Conservation (phyloP, 192 early-diverging fungal genomes). For the Chytriomyces hyalinus region DNA sequence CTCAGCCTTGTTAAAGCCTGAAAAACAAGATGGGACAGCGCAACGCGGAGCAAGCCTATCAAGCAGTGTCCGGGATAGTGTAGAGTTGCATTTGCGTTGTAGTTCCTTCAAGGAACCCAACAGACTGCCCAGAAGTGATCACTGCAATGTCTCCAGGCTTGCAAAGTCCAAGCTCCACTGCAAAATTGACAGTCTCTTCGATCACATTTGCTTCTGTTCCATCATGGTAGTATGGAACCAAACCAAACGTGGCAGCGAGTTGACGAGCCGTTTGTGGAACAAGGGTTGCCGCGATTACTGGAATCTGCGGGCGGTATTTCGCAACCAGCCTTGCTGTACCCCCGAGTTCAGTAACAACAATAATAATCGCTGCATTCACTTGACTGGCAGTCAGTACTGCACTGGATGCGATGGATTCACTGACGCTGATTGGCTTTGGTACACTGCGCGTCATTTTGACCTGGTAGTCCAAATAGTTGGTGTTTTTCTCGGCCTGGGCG, state of each 20-base stretch:
- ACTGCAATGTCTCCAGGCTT: conserved; percentile 66
- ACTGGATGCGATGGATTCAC: conserved; percentile 64
- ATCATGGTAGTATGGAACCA: conserved; percentile 59
- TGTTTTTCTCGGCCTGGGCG: conserved; percentile 59
- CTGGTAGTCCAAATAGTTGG: conserved; percentile 65
- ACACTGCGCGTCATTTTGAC: conserved; percentile 60
- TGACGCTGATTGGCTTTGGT: conserved; percentile 62
- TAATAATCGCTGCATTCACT: conserved; percentile 59
- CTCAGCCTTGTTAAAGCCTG: no score
- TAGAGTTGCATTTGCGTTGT: conserved; percentile 60
- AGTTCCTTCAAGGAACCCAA: conserved; percentile 58
- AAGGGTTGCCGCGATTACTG: conserved; percentile 61
- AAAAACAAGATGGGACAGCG: no score
- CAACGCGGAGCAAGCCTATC: not conserved
- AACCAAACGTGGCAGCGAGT: conserved; percentile 57
- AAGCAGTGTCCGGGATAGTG: conserved; percentile 36
- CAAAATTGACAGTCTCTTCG: conserved; percentile 51
- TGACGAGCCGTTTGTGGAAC: conserved; percentile 59
- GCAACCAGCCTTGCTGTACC: conserved; percentile 63
- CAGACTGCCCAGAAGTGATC: conserved; percentile 55
- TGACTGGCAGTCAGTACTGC: conserved; percentile 61
- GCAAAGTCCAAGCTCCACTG: conserved; percentile 54
- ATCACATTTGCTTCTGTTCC: conserved; percentile 44
- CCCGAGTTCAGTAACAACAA: conserved; percentile 57
- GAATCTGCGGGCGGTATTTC: conserved; percentile 65